Percentiles rank a stretch among this genome's conserved stretches.
phyloP scores from a whole-genome alignment of 768 basidiomycete genomes.

The Kwoniella dejecticola region DNA sequence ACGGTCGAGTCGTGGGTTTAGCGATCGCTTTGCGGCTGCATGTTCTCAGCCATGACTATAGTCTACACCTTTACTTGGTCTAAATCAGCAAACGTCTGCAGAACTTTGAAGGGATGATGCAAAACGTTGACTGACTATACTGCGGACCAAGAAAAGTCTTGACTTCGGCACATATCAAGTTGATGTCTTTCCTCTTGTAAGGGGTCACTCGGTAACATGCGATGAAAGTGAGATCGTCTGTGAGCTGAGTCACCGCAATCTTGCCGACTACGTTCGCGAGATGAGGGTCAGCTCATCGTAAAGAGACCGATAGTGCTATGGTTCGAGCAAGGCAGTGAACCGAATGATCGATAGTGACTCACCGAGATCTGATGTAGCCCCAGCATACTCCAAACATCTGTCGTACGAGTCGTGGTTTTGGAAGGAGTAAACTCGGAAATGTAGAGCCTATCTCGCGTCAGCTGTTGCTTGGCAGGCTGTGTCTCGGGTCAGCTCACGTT shows the following conservation, averaged over 20 bases:
- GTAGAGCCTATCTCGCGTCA: slow-evolving; percentile 10
- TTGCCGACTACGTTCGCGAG: neutral
- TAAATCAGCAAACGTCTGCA: no score
- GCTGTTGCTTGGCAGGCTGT: neutral
- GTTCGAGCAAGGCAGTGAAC: no score
- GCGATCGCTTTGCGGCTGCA: neutral
- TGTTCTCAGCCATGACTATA: neutral
- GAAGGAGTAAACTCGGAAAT: slow-evolving; percentile 15
- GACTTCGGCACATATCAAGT: neutral
- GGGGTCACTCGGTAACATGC: slow-evolving; percentile 10
- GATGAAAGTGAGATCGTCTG: slow-evolving; percentile 12
- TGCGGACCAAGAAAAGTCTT: neutral
- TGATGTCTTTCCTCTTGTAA: slow-evolving; percentile 5
- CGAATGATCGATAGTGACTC: neutral
- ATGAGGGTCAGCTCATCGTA: neutral
- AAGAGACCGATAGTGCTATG: no score
- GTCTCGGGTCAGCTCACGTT: neutral
- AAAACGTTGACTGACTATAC: slow-evolving; percentile 2
- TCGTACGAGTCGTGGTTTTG: neutral
- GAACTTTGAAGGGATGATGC: no score
- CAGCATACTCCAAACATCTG: neutral
- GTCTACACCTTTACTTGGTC: neutral
- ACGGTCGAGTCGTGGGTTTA: no score
- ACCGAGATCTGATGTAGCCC: slow-evolving; percentile 3
- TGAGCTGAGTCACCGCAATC: slow-evolving; percentile 5